These are phyloP conservation scores for Chrysochromulina tobinii DNA, from an alignment of 78 protist genomes.

Conservation along the genomic window DNA sequence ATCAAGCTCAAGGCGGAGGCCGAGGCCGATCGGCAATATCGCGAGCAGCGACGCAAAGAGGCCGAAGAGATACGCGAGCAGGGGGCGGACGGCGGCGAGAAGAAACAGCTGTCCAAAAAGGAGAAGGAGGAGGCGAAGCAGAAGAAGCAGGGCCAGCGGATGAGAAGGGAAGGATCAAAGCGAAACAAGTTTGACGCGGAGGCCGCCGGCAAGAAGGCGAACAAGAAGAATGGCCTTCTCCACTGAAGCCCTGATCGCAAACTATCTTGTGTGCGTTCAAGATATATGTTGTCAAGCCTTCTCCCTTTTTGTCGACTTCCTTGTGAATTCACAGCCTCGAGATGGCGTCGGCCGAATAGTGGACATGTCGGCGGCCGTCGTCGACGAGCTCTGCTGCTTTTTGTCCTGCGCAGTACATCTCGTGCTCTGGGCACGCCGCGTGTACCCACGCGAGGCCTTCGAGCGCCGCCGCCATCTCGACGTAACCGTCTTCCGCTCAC, in stretches of 20 bases:
- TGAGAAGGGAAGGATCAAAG: neutral
- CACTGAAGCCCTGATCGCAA: neutral
- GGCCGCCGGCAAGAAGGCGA: conserved; percentile 21
- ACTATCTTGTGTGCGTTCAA: too few species aligned
- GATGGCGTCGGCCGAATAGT: too few species aligned
- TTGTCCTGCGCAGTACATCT: too few species aligned
- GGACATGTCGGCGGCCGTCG: too few species aligned
- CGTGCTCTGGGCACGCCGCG: too few species aligned
- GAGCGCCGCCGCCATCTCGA: too few species aligned
- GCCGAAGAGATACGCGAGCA: neutral
- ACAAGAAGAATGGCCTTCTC: conserved; percentile 15
- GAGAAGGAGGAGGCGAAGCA: neutral
- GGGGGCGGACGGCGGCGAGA: neutral
- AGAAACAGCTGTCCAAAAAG: neutral
- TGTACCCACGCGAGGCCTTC: too few species aligned
- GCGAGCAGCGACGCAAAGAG: neutral
- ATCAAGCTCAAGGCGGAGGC: neutral
- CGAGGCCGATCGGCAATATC: conserved; percentile 2
- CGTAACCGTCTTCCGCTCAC: too few species aligned
- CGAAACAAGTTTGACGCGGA: conserved; percentile 9
- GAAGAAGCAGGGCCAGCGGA: neutral
- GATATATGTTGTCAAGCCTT: too few species aligned
- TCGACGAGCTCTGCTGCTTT: too few species aligned
- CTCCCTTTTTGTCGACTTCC: too few species aligned
- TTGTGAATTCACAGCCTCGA: too few species aligned